Conservation (phyloP, 1,284 basidiomycete species). For the Leccinum subrobustum region DNA sequence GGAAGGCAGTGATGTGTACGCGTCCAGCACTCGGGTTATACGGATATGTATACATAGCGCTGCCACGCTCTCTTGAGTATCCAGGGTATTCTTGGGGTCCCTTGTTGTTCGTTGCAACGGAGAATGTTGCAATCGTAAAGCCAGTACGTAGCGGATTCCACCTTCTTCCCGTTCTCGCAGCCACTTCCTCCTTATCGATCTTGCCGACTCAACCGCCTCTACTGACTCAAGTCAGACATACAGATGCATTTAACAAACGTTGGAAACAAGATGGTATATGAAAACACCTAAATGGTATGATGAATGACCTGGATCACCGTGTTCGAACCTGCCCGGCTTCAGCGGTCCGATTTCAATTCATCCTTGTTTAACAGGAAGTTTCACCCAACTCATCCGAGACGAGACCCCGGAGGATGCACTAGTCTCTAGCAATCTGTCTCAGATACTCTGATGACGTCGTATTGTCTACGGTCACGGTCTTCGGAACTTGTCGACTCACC, state of each 20-base stretch:
- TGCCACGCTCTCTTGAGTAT: too few species aligned
- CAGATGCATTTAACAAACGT: slow-evolving; percentile 8
- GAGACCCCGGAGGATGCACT: slow-evolving; percentile 14
- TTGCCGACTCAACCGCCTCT: slow-evolving; percentile 15
- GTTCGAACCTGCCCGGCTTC: slow-evolving; percentile 37
- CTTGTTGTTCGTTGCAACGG: too few species aligned
- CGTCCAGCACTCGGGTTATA: too few species aligned
- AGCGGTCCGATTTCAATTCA: slow-evolving; percentile 38
- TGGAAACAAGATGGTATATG: slow-evolving; percentile 57
- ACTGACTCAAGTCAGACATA: slow-evolving; percentile 1
- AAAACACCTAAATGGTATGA: slow-evolving; percentile 55
- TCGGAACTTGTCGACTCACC: slow-evolving; percentile 20
- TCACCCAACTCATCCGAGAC: slow-evolving; percentile 33
- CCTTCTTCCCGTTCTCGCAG: slow-evolving; percentile 10
- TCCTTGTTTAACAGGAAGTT: slow-evolving; percentile 30
- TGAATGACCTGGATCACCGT: slow-evolving; percentile 35
- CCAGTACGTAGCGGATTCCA: slow-evolving; percentile 17
- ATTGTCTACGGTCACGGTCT: background rate
- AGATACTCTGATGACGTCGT: background rate
- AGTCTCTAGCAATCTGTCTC: slow-evolving; percentile 34
- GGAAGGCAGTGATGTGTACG: too few species aligned
- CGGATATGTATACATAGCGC: too few species aligned
- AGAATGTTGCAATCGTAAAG: too few species aligned
- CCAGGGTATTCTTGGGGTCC: too few species aligned
- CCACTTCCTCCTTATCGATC: slow-evolving; percentile 16